phyloP scores from a whole-genome alignment of 495 filamentous ascomycete genomes.

The Aspergillus mulundensis region DNA sequence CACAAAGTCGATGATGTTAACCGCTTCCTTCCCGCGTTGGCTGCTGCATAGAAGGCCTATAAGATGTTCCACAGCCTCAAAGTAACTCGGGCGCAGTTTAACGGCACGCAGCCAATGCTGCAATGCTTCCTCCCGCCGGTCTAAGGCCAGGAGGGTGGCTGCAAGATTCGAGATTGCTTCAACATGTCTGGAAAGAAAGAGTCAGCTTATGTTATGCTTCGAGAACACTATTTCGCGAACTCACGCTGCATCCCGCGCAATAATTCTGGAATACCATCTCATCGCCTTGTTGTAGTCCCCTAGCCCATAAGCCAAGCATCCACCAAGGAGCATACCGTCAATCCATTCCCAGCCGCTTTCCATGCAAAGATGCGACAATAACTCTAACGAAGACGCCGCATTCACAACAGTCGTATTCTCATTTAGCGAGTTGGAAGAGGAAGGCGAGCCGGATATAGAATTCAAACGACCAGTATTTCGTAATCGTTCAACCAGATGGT shows the following conservation, averaged over 20 bases:
- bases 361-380: conserved; percentile 75
- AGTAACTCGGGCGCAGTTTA: conserved; percentile 78
- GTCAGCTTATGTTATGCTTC: not conserved
- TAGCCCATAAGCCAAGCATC: conserved; percentile 89
- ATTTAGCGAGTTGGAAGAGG: conserved; percentile 26
- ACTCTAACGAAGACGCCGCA: conserved; percentile 70
- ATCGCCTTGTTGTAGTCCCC: conserved; percentile 82
- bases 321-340: conserved; percentile 90
- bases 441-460: conserved; percentile 33
- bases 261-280: conserved; percentile 83
- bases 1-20: conserved; percentile 87
- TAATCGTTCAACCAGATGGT: conserved; percentile 26
- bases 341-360: conserved; percentile 92
- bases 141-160: conserved; percentile 78
- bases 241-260: conserved; percentile 75
- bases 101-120: conserved; percentile 82
- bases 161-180: conserved; percentile 94
- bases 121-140: conserved; percentile 79
- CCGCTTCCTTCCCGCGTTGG: conserved; percentile 78
- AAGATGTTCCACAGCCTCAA: conserved; percentile 95
- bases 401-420: conserved; percentile 34
- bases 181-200: conserved; percentile 60
- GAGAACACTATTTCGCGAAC: conserved; percentile 15
- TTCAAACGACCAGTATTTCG: conserved; percentile 31
- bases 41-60: conserved; percentile 81